phyloP scores from a whole-genome alignment of 768 basidiomycete genomes.

The Tylopilus felleus region DNA sequence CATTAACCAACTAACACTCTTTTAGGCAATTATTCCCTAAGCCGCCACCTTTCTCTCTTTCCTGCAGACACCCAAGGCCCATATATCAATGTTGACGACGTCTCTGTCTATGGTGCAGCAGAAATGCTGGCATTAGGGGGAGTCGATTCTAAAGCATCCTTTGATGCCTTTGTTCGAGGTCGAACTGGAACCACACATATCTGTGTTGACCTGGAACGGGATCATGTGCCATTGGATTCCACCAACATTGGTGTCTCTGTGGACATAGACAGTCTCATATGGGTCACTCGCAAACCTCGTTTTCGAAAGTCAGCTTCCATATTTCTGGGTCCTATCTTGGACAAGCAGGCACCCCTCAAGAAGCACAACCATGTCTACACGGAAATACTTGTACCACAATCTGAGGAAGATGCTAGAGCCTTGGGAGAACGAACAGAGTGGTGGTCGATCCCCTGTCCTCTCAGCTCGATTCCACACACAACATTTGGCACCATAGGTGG shows the following conservation, averaged over 20 bases:
- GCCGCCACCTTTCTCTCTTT: too few relatives aligned
- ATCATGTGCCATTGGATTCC: neutral
- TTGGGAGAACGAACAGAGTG: slow-evolving; percentile 1
- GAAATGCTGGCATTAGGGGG: too few relatives aligned
- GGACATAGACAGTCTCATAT: slow-evolving; percentile 20
- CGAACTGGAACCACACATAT: neutral
- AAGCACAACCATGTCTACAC: slow-evolving; percentile 20
- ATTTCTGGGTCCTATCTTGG: neutral
- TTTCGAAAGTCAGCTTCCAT: neutral
- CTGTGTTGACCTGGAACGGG: slow-evolving; percentile 1
- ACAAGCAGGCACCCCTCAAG: slow-evolving; percentile 4
- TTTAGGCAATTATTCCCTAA: too few relatives aligned
- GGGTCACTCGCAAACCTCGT: slow-evolving; percentile 2
- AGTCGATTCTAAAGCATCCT: too few relatives aligned
- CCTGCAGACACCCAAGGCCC: too few relatives aligned
- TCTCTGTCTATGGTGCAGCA: too few relatives aligned
- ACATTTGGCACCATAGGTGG: neutral
- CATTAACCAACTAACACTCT: too few relatives aligned
- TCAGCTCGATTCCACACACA: slow-evolving; percentile 1
- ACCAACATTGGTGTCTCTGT: neutral
- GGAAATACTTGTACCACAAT: slow-evolving; percentile 11
- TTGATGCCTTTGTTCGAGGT: neutral
- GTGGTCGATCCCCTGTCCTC: slow-evolving; percentile 3
- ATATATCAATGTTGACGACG: too few relatives aligned
- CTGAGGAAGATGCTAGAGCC: neutral